Evolutionary conservation across 305 asterid species (phyloP), one percentile per base, ranked within the genome.

Genomic region (Petunia hybrid): DNA sequence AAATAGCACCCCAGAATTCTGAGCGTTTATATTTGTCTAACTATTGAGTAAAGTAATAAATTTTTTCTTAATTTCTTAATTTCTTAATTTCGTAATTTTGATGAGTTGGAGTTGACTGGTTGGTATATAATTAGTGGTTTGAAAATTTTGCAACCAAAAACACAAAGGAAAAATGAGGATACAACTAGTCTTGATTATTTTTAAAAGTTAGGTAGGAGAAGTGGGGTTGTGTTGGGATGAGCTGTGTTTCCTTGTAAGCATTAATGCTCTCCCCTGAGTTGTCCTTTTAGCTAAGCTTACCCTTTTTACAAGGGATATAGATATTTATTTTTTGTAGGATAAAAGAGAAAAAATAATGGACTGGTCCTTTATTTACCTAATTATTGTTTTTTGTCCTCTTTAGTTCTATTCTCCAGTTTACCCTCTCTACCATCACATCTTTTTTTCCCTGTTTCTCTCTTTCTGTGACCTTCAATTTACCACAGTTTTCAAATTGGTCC

Each of bases 221-320:
- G 81, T 76, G 79, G 70, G 78, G 80, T 79, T 77, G 78, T 75
- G 81, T 79, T 80, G 81, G 79, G 75, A 88, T 86, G 88, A 86
- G 87, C 86, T 86, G 86, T 85, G 78, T 57, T 77, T 85, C 77
- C 87, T 84, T 87, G 85, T 76, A 82, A 66, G 80, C 65, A 43
- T 51, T 56, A 59, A 76, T 84, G 80, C 76, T 84, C 80, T 81
- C 61, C 40, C 78, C 63, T 73, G 60, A 87, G 80, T 86, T 85
- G 85, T 84, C 82, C 41, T 74, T 75, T 55, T 56, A 39, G 14
- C 45, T 41, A 55, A 39, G 66, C 53, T n/a, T 31, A 7, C 8
- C 64, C 2, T 12, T 6, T n/a, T 2, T 8, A 22, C 31, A 22
- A 22, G 31, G 31, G 31, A 22, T 22, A 22, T 22, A 22, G 31